Base-by-base conservation (phyloP, 2,329 filamentous ascomycete species). In the Hypoxylon rubiginosum region DNA sequence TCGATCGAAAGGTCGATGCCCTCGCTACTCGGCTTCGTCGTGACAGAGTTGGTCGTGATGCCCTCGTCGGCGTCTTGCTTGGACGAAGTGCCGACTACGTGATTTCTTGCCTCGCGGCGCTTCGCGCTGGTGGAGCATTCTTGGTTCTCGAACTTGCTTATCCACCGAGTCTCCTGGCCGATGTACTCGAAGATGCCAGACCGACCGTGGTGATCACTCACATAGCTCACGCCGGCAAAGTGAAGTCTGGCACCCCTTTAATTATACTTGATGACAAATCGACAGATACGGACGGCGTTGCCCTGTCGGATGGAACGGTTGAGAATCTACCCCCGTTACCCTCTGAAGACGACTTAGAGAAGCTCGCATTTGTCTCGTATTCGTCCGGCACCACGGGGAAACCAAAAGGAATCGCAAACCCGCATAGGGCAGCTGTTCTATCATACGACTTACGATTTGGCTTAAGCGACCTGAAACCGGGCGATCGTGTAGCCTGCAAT, bases 401-500 rank as follows among this genome's bases (percentile, higher is more conserved):
- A 68, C 91, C 91, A n/a, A 94, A 94, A 78, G 91, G 91, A 58
- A 94, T 95, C 74, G 91, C 90, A 58, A 94, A 94, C 75, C 90
- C 91, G 1, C 92, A 94, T 77, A 84, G 87, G 72, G 92, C 92
- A 15, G 84, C 92, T 0, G 89, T 94, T 1, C 84, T 87, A 28
- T 94, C 92, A 6, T 94, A 94, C 75, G 83, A 92, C 71, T 78
- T 93, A 68, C 83, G 92, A 77, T 94, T 94, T 73, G 82, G 81
- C 9, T 78, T 94, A 52, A 91, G 88, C 69, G 90, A 94, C 75
- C 81, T 93, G 2, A 79, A 85, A 17, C 90, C 89, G 0, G 91
- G 91, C 15, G 92, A 94, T 71, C 87, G 92, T 6, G 91, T 94
- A 10, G 92, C 92, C n/a, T 94, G 92, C 80, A 95, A 94, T 82